Percentiles rank a stretch among this genome's conserved stretches.
Evolutionary conservation across 2,329 filamentous ascomycete species (phyloP).

Genomic region (Trichoderma lentiforme): DNA sequence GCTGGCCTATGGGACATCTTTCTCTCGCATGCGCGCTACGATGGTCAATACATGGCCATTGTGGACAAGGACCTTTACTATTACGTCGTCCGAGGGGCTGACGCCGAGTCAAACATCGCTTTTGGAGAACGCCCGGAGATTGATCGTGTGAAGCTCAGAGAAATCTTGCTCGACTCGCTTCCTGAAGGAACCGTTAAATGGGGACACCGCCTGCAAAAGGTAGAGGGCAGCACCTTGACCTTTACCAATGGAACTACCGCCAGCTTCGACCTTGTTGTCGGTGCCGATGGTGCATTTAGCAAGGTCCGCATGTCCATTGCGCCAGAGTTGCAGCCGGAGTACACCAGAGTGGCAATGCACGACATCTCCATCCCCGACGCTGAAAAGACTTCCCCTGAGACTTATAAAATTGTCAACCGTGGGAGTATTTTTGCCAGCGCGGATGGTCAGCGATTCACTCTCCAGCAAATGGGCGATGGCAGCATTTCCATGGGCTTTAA

Average conservation of each 20-base stretch:
- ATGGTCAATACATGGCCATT: slow-evolving; percentile 15
- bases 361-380: slow-evolving; percentile 42
- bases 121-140: slow-evolving; percentile 15
- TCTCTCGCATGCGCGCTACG: slow-evolving; percentile 8
- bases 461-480: slow-evolving; percentile 46
- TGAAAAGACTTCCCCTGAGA: slow-evolving; percentile 39
- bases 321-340: slow-evolving; percentile 40
- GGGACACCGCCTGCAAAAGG: slow-evolving; percentile 7
- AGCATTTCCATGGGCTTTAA: slow-evolving; percentile 41
- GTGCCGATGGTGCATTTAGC: slow-evolving; percentile 25
- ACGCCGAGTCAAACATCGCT: not conserved
- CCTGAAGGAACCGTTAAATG: slow-evolving; percentile 11
- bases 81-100: not conserved
- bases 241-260: slow-evolving; percentile 6
- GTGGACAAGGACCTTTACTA: slow-evolving; percentile 6
- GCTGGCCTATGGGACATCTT: slow-evolving; percentile 13
- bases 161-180: slow-evolving; percentile 12
- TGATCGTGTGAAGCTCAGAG: slow-evolving; percentile 12
- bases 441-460: slow-evolving; percentile 39
- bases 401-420: slow-evolving; percentile 44
- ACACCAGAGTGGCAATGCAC: slow-evolving; percentile 43
- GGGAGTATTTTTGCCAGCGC: slow-evolving; percentile 45
- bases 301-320: slow-evolving; percentile 29
- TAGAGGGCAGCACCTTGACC: not conserved
- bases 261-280: slow-evolving; percentile 20